Evolutionary conservation across 441 rosid species (phyloP).

Genomic region (Corymbia calophylla): DNA sequence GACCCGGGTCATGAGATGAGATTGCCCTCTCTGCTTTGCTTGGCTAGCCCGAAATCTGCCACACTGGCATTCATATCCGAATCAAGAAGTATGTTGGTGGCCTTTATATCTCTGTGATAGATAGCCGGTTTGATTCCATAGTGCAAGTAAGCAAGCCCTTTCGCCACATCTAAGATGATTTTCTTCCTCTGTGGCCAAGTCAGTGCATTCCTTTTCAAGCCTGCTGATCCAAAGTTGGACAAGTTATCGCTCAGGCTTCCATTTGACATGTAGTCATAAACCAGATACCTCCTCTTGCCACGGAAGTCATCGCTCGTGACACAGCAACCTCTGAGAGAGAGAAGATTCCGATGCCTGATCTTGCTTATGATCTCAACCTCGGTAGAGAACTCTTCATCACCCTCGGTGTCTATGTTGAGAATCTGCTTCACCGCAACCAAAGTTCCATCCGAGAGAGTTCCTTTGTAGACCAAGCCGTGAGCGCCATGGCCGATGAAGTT

Average conservation of each 20-base stretch:
- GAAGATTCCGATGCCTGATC: conserved; percentile 50
- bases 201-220: conserved; percentile 6
- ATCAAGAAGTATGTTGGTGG: conserved; percentile 49
- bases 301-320: conserved; percentile 27
- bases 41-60: conserved; percentile 53
- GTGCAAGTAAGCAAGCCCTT: conserved; percentile 53
- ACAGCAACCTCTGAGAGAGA: conserved; percentile 59
- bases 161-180: conserved; percentile 51
- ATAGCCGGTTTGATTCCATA: conserved; percentile 49
- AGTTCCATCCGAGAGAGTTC: conserved; percentile 35
- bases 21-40: conserved; percentile 44
- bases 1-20: conserved; percentile 52
- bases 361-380: conserved; percentile 68
- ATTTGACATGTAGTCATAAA: conserved; percentile 52
- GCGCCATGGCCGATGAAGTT: conserved; percentile 50
- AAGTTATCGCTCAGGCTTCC: conserved; percentile 45
- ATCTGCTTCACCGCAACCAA: conserved; percentile 44
- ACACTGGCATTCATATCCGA: conserved; percentile 39
- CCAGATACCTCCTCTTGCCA: conserved; percentile 46
- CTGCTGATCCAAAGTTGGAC: background rate
- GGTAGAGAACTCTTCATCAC: conserved; percentile 46
- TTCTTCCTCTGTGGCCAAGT: conserved; percentile 54
- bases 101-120: conserved; percentile 56
- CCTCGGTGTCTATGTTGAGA: conserved; percentile 30
- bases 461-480: conserved; percentile 39